phyloP scores from a whole-genome alignment of 495 filamentous ascomycete genomes.

The Podospora pseudoanserina region DNA sequence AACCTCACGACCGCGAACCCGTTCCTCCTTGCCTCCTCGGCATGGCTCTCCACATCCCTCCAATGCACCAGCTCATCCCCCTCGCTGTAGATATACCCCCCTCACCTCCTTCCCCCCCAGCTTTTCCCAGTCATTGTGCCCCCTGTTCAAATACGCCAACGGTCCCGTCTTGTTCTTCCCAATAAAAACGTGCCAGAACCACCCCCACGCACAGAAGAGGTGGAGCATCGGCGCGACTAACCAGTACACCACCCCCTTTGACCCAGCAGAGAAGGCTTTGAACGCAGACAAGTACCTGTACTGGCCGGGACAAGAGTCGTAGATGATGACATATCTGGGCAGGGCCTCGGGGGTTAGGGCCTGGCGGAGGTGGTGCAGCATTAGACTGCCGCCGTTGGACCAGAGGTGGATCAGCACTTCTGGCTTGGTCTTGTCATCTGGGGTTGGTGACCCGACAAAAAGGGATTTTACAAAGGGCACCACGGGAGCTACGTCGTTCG shows the following conservation, averaged over 20 bases:
- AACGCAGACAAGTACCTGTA: conserved; percentile 28
- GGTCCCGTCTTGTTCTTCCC: conserved; percentile 25
- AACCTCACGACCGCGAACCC: conserved; percentile 31
- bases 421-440: conserved; percentile 11
- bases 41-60: conserved; percentile 40
- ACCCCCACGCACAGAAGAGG: conserved; percentile 25
- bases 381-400: conserved; percentile 45
- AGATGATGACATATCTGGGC: conserved; percentile 34
- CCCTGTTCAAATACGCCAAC: conserved; percentile 23
- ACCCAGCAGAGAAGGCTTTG: conserved; percentile 28
- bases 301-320: conserved; percentile 42
- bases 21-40: conserved; percentile 27
- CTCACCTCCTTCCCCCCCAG: conserved; percentile 31
- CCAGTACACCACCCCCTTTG: conserved; percentile 18
- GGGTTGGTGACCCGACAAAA: conserved; percentile 6
- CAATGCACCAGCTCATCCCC: conserved; percentile 40
- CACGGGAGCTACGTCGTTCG: conserved; percentile 19
- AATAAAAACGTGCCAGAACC: conserved; percentile 30
- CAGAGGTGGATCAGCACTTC: conserved; percentile 42
- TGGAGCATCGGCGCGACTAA: conserved; percentile 32
- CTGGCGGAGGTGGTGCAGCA: conserved; percentile 3
- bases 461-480: conserved; percentile 21
- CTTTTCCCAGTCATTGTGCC: conserved; percentile 31
- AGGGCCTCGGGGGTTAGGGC: conserved; percentile 23
- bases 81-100: conserved; percentile 40